These are phyloP conservation scores for Globisporangium middletonii DNA, from an alignment of 352 stramenopile genomes.

Conservation along the genomic window DNA sequence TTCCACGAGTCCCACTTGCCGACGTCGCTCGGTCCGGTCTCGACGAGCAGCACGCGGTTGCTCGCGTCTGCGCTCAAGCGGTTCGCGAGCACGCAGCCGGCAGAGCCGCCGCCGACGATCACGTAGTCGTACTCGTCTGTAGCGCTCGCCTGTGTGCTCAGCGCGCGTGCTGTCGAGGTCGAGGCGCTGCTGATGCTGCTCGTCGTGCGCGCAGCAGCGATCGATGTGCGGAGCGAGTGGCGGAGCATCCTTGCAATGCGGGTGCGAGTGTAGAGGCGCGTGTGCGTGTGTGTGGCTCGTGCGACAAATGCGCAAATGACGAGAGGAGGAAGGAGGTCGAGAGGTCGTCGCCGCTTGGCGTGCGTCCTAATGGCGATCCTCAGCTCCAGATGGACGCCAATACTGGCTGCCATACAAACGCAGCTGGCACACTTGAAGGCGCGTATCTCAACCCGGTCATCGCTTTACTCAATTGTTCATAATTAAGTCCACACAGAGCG, in stretches of 20 bases:
- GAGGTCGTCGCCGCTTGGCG: neutral
- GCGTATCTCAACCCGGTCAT: no score
- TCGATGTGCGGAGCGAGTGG: slow-evolving; percentile 14
- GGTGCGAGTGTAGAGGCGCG: no score
- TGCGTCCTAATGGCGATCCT: neutral
- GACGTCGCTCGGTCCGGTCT: slow-evolving; percentile 80
- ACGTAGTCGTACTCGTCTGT: slow-evolving; percentile 86
- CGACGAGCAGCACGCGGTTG: slow-evolving; percentile 88
- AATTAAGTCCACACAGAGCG: no score
- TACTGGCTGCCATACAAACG: neutral
- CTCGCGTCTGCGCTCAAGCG: slow-evolving; percentile 73
- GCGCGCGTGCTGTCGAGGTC: slow-evolving; percentile 7
- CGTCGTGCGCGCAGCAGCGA: neutral
- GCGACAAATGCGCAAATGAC: no score
- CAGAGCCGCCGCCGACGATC: slow-evolving; percentile 88
- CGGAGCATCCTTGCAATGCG: slow-evolving; percentile 13
- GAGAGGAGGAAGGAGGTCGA: neutral
- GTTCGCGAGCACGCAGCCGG: slow-evolving; percentile 89
- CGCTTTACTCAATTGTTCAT: no score
- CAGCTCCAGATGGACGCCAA: neutral
- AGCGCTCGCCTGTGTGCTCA: slow-evolving; percentile 14
- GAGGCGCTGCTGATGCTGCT: neutral
- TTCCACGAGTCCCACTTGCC: slow-evolving; percentile 88
- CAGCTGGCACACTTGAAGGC: no score
- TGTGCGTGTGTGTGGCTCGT: no score